Conservation (phyloP, 1,139 yeast species). For the Blastobotrys buckinghamii region DNA sequence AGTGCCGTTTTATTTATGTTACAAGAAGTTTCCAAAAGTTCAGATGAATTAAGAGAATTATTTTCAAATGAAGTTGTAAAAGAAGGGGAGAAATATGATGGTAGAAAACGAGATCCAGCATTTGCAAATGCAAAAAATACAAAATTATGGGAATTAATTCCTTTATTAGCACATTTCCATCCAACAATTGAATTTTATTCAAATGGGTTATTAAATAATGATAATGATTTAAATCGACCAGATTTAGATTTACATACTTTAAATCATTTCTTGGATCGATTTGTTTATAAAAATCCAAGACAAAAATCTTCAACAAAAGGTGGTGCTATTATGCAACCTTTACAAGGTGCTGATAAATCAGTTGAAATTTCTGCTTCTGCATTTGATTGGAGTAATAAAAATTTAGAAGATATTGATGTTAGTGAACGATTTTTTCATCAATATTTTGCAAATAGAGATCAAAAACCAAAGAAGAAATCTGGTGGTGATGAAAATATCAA, state of each 20-base stretch:
- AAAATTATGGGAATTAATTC: slow-evolving; percentile 80
- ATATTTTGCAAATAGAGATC: slow-evolving; percentile 64
- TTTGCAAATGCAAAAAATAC: slow-evolving; percentile 85
- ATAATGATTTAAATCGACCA: slow-evolving; percentile 54
- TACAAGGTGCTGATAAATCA: slow-evolving; percentile 69
- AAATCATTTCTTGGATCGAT: slow-evolving; percentile 88
- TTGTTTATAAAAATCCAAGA: slow-evolving; percentile 90
- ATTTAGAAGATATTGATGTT: slow-evolving; percentile 63
- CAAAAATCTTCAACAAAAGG: slow-evolving; percentile 69
- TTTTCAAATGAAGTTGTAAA: slow-evolving; percentile 32
- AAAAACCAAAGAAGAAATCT: slow-evolving; percentile 32
- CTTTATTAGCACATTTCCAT: slow-evolving; percentile 76
- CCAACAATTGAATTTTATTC: slow-evolving; percentile 90
- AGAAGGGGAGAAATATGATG: slow-evolving; percentile 54
- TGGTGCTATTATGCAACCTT: slow-evolving; percentile 93
- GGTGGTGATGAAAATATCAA: slow-evolving; percentile 37
- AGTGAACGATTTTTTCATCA: slow-evolving; percentile 89
- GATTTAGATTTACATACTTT: slow-evolving; percentile 85
- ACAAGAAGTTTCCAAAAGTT: slow-evolving; percentile 53
- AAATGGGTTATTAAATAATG: slow-evolving; percentile 43
- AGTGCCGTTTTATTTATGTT: slow-evolving; percentile 84
- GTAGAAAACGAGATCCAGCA: slow-evolving; percentile 85
- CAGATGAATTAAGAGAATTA: slow-evolving; percentile 47
- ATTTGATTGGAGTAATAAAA: slow-evolving; percentile 72
- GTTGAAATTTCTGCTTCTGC: slow-evolving; percentile 66